These are phyloP conservation scores for Plenodomus tracheiphilus DNA, from an alignment of 2,329 filamentous ascomycete species.

Conservation along the genomic window DNA sequence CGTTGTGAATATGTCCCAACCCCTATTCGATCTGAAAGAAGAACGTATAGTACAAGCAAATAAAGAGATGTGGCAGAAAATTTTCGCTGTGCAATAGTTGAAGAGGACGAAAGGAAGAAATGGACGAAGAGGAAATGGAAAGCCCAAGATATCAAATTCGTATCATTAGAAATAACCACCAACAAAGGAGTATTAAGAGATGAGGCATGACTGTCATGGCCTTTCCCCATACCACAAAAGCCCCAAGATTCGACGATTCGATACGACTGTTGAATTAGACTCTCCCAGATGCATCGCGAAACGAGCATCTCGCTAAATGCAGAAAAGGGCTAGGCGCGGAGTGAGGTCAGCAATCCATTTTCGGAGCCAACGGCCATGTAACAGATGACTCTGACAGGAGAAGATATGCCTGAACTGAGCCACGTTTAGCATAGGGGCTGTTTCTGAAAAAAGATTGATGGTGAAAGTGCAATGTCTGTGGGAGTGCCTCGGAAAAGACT, in stretches of 20 bases:
- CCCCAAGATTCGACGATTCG: background rate
- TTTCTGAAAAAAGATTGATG: background rate
- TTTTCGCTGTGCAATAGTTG: background rate
- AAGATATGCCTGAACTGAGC: constrained; percentile 4
- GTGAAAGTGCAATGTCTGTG: background rate
- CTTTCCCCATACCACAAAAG: background rate
- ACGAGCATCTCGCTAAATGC: constrained; percentile 9
- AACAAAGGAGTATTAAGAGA: background rate
- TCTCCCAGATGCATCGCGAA: background rate
- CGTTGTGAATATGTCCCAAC: background rate
- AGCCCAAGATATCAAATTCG: background rate
- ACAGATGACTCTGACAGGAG: constrained; percentile 13
- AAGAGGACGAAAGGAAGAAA: background rate
- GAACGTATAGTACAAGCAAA: background rate
- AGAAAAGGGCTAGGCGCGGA: constrained; percentile 5
- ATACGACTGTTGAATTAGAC: background rate
- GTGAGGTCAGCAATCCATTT: constrained; percentile 3
- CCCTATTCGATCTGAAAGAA: background rate
- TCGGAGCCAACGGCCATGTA: background rate
- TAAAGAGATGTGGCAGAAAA: background rate
- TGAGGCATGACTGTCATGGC: background rate
- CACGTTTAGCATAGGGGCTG: constrained; percentile 3
- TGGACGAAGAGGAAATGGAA: background rate
- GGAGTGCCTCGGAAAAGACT: too few relatives aligned
- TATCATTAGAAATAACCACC: background rate